A percentile compares a stretch with the other conserved stretches of the same genome.
Evolutionary conservation across 129 eudicot genomes (phyloP).

Genomic region (Flaveria sonorensis): DNA sequence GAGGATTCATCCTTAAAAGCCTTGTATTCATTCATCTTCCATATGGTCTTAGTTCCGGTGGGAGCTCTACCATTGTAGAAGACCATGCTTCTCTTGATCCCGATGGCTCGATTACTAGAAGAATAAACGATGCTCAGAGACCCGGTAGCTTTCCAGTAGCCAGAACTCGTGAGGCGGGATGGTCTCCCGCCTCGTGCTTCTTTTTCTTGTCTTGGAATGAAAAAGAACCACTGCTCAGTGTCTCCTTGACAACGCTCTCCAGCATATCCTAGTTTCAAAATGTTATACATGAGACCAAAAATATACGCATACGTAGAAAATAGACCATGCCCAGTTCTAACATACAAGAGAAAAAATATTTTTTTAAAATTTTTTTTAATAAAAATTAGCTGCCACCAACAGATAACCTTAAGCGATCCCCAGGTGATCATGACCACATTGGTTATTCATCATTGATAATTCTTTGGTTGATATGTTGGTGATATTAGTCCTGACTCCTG

Average conservation of each 20-base stretch:
- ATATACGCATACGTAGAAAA: background rate
- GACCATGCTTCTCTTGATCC: constrained; percentile 10
- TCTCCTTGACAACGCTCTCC: constrained; percentile 1
- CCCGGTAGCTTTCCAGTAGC: constrained; percentile 14
- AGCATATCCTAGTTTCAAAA: constrained; percentile 23
- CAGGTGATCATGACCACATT: no score
- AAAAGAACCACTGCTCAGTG: constrained; percentile 11
- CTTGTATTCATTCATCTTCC: constrained; percentile 65
- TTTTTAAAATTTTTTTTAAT: no score
- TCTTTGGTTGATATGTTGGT: no score
- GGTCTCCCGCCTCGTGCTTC: constrained; percentile 12
- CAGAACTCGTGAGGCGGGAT: constrained; percentile 5
- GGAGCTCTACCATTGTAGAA: constrained; percentile 34
- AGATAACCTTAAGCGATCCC: no score
- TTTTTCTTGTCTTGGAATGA: constrained; percentile 2
- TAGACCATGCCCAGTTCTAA: no score
- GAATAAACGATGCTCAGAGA: constrained; percentile 5
- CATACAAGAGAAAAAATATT: no score
- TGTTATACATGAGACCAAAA: background rate
- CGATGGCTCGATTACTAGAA: constrained; percentile 11
- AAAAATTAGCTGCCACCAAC: no score
- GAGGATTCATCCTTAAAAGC: constrained; percentile 31
- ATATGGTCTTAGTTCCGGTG: constrained; percentile 40
- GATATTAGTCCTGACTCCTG: no score
- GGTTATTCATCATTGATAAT: no score